phyloP scores from a whole-genome alignment of 2,329 filamentous ascomycete species.

The Bimuria novae-zelandiae region DNA sequence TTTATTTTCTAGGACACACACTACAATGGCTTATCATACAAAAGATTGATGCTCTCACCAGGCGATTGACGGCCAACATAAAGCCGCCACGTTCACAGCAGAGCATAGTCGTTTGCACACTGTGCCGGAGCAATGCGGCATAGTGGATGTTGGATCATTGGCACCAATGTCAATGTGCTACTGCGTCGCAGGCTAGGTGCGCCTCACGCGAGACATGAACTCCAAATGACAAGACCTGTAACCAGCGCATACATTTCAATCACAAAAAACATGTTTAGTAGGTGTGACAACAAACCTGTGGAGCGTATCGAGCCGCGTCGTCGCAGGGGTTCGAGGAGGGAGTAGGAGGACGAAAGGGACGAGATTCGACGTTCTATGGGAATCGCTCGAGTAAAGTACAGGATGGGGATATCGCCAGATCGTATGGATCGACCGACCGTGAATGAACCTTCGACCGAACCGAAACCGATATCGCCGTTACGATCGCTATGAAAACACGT shows the following conservation, averaged over 20 bases:
- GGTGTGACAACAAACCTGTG: conserved; percentile 2
- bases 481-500: conserved; percentile 37
- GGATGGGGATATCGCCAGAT: conserved; percentile 32
- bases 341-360: conserved; percentile 23
- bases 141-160: background rate
- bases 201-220: too few species aligned
- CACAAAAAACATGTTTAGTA: background rate
- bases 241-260: background rate
- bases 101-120: background rate
- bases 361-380: conserved; percentile 38
- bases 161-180: background rate
- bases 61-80: background rate
- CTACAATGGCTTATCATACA: too few species aligned
- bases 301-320: conserved; percentile 1
- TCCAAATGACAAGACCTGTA: background rate
- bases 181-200: too few species aligned
- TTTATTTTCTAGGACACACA: too few species aligned
- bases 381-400: conserved; percentile 47
- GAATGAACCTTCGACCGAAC: conserved; percentile 35
- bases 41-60: background rate
- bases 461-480: conserved; percentile 42
- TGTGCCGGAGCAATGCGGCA: background rate
- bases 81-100: background rate
- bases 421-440: conserved; percentile 37
- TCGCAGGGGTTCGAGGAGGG: conserved; percentile 7